Conservation (phyloP, 139 green algal genomes). For the Asterochloris erici region DNA sequence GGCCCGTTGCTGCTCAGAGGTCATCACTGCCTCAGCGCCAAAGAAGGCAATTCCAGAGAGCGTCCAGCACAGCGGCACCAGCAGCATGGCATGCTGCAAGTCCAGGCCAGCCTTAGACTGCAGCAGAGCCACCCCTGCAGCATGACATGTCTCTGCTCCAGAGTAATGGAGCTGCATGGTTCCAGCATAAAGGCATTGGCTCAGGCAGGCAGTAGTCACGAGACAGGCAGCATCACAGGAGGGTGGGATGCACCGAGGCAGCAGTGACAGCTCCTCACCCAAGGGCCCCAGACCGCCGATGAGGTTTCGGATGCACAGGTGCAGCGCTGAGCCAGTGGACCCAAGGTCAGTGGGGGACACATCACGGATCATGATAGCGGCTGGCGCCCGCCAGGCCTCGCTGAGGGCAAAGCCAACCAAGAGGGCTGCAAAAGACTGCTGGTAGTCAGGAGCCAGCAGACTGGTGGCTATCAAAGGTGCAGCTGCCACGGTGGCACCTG, state of each 20-base stretch:
- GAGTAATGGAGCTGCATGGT: not conserved
- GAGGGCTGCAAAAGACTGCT: slow-evolving; percentile 70
- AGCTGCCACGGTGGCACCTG: slow-evolving; percentile 55
- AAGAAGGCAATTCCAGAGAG: slow-evolving; percentile 59
- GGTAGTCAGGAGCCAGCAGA: slow-evolving; percentile 53
- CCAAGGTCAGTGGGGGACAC: slow-evolving; percentile 56
- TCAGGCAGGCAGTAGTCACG: not conserved
- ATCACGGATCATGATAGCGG: slow-evolving; percentile 73
- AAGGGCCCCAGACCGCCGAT: slow-evolving; percentile 74
- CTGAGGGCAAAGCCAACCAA: slow-evolving; percentile 74
- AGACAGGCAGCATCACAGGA: not conserved
- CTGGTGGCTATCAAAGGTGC: slow-evolving; percentile 68
- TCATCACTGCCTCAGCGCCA: slow-evolving; percentile 48
- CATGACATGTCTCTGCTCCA: not conserved
- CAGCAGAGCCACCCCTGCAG: slow-evolving; percentile 25
- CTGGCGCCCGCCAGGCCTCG: slow-evolving; percentile 82
- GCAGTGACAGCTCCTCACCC: not conserved
- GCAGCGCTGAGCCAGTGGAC: slow-evolving; percentile 66
- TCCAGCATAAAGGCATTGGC: not conserved
- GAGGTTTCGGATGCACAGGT: slow-evolving; percentile 84
- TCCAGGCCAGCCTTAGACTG: slow-evolving; percentile 32
- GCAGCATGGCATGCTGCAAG: slow-evolving; percentile 75
- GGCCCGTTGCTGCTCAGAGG: not conserved
- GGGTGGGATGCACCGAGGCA: not conserved
- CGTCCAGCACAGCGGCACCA: slow-evolving; percentile 70